Percentiles rank a stretch among this genome's conserved stretches.
These are phyloP conservation scores for Aegle marmelos DNA, from an alignment of 345 rosid genomes.

Conservation along the genomic window DNA sequence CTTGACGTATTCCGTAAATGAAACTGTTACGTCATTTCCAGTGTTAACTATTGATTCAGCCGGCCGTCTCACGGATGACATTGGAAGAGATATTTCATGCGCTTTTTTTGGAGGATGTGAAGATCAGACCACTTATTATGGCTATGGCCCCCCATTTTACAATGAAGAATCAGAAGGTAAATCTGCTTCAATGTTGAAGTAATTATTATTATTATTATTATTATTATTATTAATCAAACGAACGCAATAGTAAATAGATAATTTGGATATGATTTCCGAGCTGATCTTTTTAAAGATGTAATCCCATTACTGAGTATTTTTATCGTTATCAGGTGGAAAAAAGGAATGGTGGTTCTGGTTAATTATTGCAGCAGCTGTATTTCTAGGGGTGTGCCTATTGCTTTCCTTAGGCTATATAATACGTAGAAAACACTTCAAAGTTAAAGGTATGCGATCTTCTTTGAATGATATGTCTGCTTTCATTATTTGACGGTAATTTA, in stretches of 20 bases:
- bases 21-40: background rate
- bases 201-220: too few species aligned
- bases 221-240: background rate
- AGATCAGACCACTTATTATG: background rate
- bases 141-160: background rate
- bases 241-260: background rate
- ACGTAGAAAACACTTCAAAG: background rate
- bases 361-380: background rate
- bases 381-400: background rate
- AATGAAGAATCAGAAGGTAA: background rate
- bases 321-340: background rate
- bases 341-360: background rate
- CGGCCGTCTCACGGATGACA: background rate
- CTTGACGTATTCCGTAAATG: conserved; percentile 2
- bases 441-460: background rate
- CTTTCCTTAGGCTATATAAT: background rate
- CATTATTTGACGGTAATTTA: background rate
- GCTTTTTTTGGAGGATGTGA: background rate
- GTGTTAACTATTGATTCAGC: background rate
- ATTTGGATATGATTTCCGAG: background rate
- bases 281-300: background rate
- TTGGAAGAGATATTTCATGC: background rate
- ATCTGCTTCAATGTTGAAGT: background rate
- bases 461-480: too few species aligned
- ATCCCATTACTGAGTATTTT: too few species aligned